Percentiles rank a stretch among this genome's conserved stretches.
Conservation (phyloP, 1,284 basidiomycete genomes). For the Ceratobasidium papillatum region DNA sequence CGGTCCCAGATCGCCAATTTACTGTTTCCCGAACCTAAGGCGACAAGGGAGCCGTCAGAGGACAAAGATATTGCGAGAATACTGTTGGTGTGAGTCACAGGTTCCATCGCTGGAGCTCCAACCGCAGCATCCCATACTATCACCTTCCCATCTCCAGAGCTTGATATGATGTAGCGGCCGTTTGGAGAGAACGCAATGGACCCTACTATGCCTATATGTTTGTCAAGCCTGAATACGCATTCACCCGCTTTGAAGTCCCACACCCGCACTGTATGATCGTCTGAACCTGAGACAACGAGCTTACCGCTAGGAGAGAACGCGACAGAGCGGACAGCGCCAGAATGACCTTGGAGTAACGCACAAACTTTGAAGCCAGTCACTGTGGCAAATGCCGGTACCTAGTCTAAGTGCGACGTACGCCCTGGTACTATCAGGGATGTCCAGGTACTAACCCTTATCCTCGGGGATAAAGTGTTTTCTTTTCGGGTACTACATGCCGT, state of each 20-base stretch:
- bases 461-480: neutral
- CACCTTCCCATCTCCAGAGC: neutral
- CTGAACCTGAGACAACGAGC: neutral
- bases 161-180: neutral
- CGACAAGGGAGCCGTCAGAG: neutral
- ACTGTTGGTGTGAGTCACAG: neutral
- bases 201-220: neutral
- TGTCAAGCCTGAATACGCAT: neutral
- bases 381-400: constrained; percentile 11
- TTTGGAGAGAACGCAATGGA: constrained; percentile 7
- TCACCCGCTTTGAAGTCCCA: neutral
- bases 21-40: neutral
- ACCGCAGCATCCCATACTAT: no score
- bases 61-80: neutral
- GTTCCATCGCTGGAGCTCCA: neutral
- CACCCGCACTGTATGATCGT: neutral
- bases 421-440: neutral
- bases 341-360: neutral
- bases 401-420: neutral
- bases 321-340: neutral
- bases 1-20: neutral
- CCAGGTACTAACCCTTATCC: neutral
- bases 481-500: neutral
- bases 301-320: neutral
- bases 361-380: neutral